Base-by-base conservation (phyloP, 2,329 filamentous ascomycete genomes). In the Apiospora rasikravindrae region DNA sequence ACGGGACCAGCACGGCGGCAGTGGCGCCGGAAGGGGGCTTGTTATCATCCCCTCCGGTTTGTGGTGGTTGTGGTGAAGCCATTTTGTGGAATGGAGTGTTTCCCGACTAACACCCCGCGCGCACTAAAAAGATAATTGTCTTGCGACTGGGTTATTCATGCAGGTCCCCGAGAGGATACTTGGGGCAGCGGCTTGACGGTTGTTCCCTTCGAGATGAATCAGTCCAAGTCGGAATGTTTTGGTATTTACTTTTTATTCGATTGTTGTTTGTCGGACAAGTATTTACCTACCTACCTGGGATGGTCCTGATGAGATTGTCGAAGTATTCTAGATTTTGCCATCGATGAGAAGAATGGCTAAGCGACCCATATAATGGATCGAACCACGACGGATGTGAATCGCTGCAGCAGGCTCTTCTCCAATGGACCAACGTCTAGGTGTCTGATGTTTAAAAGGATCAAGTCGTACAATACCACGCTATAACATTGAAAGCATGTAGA, bases 1-100 rank as follows among this genome's bases (percentile, higher is more conserved):
- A 98, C 69, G 92, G 88, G 77, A 96, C 93, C 69, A 98, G 87
- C 67, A 98, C 96, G 42, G 96, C 96, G 81, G 93, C 90, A 67
- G 91, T 94, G 71, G 91, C 92, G 74, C 87, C 87, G 14, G 86
- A 80, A 7, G 92, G 92, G n/a, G 88, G 87, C 37, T 64, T 29
- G 53, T 70, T 66, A 37, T 37, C 33, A 37, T 69, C 68, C 47
- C 47, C 26, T 29, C n/a, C 45, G 22, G 33, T 40, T 40, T 57
- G 37, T 33, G 26, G 37, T 33, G 26, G 44, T 69, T 49, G 67
- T 22, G 67, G 11, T 26, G 68, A 57, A 24, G 68, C 68, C 68
- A 69, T 69, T 24, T 33, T 40, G 40, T n/a, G 53, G 16, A 37
- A 37, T 37, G 53, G 53, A 61, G 29, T 33, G 26, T 61, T 57